Conservation (phyloP, 805 yeast species). For the Starmerella sp. region DNA sequence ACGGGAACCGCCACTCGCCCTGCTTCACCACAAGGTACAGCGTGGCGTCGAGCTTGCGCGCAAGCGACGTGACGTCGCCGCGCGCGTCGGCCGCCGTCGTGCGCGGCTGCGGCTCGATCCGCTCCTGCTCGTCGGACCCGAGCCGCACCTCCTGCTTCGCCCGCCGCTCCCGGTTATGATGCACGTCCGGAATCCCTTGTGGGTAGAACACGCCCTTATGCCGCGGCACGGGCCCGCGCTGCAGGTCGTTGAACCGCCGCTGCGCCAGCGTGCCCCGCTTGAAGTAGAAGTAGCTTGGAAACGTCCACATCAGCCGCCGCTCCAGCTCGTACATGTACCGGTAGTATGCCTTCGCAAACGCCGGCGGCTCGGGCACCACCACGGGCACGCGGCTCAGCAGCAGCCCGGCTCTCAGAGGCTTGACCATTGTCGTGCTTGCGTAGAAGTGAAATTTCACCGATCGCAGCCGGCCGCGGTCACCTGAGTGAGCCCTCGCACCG, state of each 20-base stretch:
- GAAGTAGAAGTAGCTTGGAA: conserved; percentile 86
- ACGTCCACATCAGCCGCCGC: conserved; percentile 92
- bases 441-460: conserved; percentile 6
- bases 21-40: conserved; percentile 59
- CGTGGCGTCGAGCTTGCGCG: conserved; percentile 67
- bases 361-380: conserved; percentile 63
- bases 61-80: conserved; percentile 56
- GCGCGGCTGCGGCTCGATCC: conserved; percentile 60
- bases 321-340: conserved; percentile 77
- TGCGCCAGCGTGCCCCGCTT: conserved; percentile 83
- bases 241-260: conserved; percentile 63
- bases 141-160: conserved; percentile 65
- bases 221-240: conserved; percentile 60
- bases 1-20: conserved; percentile 65
- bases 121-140: conserved; percentile 60
- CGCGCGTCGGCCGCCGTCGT: conserved; percentile 61
- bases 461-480: background rate
- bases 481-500: background rate
- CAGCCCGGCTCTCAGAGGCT: conserved; percentile 32
- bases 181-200: conserved; percentile 74
- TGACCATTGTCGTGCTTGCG: conserved; percentile 13
- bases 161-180: conserved; percentile 80
- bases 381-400: conserved; percentile 74
- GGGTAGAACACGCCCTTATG: conserved; percentile 71
- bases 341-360: conserved; percentile 64